Conservation (phyloP, 2,329 filamentous ascomycete genomes). For the Rhynchosporium secalis region DNA sequence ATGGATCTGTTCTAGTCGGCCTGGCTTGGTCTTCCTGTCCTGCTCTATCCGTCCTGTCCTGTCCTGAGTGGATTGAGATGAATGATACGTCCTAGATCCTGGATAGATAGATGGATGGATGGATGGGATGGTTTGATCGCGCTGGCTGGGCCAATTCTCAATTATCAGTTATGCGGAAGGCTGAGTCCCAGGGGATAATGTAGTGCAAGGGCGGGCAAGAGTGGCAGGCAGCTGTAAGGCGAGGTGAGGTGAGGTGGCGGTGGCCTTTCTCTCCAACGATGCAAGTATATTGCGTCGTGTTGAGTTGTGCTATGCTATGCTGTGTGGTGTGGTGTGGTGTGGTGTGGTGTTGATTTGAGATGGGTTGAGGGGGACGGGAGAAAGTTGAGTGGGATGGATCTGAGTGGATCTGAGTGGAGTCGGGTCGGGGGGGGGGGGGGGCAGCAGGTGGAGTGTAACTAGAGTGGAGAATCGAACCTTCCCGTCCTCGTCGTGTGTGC, state of each 20-base stretch:
- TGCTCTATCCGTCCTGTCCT: neutral
- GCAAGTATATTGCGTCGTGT: no score
- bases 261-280: no score
- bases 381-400: conserved; percentile 10
- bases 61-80: conserved; percentile 2
- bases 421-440: neutral
- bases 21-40: neutral
- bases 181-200: conserved; percentile 28
- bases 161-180: conserved; percentile 30
- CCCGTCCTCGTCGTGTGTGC: no score
- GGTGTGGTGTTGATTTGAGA: no score
- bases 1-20: conserved; percentile 19
- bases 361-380: neutral
- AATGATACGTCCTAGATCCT: no score
- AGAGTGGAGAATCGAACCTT: conserved; percentile 9
- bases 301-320: no score
- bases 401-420: neutral
- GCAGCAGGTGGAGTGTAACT: neutral
- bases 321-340: neutral
- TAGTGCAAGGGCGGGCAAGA: conserved; percentile 19
- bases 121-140: conserved; percentile 1
- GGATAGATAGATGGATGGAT: no score
- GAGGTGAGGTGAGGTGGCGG: conserved; percentile 21
- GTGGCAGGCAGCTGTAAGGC: conserved; percentile 18
- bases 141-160: conserved; percentile 9